Evolutionary conservation across 202 grass and related monocot species (phyloP).

Genomic region (Brachypodium distachyon): DNA sequence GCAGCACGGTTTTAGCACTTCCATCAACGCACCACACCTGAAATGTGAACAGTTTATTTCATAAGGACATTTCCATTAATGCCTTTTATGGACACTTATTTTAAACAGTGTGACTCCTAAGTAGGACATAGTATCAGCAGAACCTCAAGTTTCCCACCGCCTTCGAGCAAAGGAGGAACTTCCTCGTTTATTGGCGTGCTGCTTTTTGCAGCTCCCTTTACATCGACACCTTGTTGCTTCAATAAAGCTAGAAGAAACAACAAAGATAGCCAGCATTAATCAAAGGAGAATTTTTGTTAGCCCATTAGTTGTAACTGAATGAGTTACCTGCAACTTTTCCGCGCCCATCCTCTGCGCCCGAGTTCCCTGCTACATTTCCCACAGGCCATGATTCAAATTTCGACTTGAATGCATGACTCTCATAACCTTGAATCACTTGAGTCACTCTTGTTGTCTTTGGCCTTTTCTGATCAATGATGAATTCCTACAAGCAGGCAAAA

Average conservation of each 20-base stretch:
- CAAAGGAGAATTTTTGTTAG: not conserved
- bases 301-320: conserved; percentile 2
- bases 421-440: conserved; percentile 94
- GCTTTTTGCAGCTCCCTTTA: conserved; percentile 73
- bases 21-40: conserved; percentile 82
- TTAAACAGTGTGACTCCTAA: not conserved
- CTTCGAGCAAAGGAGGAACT: conserved; percentile 94
- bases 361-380: conserved; percentile 42
- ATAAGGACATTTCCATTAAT: not conserved
- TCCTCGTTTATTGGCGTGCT: conserved; percentile 69
- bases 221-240: conserved; percentile 93
- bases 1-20: conserved; percentile 50
- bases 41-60: conserved; percentile 18
- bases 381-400: conserved; percentile 90
- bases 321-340: conserved; percentile 91
- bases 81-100: not conserved
- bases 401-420: conserved; percentile 85
- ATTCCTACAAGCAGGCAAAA: conserved; percentile 60
- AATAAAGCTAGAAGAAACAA: conserved; percentile 58
- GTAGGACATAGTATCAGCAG: conserved; percentile 17
- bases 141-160: conserved; percentile 89
- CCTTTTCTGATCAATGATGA: conserved; percentile 69
- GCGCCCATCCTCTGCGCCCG: conserved; percentile 63
- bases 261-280: conserved; percentile 17
- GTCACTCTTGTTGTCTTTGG: conserved; percentile 75